A percentile compares a stretch with the other conserved stretches of the same genome.
Conservation (phyloP, 2,329 filamentous ascomycete genomes). For the Sclerotinia trifoliorum region DNA sequence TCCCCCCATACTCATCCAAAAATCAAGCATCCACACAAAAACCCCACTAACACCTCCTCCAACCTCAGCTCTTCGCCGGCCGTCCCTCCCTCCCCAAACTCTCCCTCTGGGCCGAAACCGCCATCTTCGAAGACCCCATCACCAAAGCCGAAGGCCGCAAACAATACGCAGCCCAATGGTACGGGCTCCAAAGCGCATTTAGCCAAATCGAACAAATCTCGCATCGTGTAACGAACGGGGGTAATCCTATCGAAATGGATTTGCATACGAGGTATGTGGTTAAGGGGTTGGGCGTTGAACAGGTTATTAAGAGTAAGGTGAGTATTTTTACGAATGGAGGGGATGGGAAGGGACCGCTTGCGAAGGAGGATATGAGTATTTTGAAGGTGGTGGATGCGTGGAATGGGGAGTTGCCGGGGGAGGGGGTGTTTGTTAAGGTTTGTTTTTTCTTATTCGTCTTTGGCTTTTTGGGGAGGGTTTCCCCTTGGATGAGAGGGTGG, state of each 20-base stretch:
- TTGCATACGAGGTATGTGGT: conserved; percentile 53
- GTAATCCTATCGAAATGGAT: conserved; percentile 60
- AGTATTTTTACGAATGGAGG: conserved; percentile 46
- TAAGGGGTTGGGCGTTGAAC: conserved; percentile 52
- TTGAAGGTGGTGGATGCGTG: conserved; percentile 54
- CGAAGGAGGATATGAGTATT: conserved; percentile 42
- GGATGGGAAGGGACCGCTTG: conserved; percentile 29
- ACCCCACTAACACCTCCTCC: not conserved
- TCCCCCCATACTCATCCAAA: no score
- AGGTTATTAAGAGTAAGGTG: conserved; percentile 49
- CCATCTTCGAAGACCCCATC: conserved; percentile 57
- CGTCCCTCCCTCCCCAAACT: conserved; percentile 58
- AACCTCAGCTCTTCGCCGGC: conserved; percentile 56
- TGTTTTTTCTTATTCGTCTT: conserved; percentile 46
- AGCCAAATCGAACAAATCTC: conserved; percentile 55
- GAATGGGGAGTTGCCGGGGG: conserved; percentile 50
- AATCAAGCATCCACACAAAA: not conserved
- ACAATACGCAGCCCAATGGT: conserved; percentile 52
- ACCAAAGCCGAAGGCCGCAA: conserved; percentile 56
- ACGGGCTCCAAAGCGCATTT: conserved; percentile 59
- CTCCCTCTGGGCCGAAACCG: conserved; percentile 57
- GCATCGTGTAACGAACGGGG: conserved; percentile 52
- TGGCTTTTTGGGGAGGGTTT: no score
- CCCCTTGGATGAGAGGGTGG: no score
- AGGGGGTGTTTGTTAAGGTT: conserved; percentile 50